phyloP scores from a whole-genome alignment of 2,329 filamentous ascomycete genomes.

The Alternaria longipes region DNA sequence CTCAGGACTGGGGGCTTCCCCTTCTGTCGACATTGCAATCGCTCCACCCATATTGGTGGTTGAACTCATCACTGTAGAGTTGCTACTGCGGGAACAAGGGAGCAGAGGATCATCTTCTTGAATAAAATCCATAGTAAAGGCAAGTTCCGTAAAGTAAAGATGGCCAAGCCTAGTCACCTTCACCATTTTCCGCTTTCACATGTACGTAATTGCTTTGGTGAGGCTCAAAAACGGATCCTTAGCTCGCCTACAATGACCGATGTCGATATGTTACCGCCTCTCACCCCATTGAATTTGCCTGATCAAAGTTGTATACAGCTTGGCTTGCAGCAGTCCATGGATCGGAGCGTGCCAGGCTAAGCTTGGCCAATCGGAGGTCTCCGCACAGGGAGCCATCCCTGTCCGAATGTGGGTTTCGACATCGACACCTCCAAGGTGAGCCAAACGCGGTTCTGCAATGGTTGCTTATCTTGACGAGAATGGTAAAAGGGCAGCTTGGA shows the following conservation, averaged over 20 bases:
- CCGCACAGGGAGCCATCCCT: background rate
- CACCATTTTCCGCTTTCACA: background rate
- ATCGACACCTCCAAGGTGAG: background rate
- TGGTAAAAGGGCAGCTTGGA: slow-evolving; percentile 3
- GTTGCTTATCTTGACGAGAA: slow-evolving; percentile 4
- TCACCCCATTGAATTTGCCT: slow-evolving; percentile 6
- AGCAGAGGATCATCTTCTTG: slow-evolving; percentile 1
- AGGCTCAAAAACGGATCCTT: background rate
- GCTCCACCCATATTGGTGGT: background rate
- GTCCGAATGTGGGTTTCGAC: slow-evolving; percentile 1
- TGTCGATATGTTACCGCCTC: slow-evolving; percentile 4
- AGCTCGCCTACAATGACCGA: background rate
- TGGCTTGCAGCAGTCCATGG: slow-evolving; percentile 13
- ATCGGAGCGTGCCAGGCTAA: slow-evolving; percentile 1
- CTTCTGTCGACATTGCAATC: background rate
- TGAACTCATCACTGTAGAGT: background rate
- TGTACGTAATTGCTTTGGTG: slow-evolving; percentile 10
- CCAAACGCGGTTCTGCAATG: slow-evolving; percentile 4
- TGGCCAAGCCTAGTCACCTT: background rate
- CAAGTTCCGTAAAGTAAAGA: background rate
- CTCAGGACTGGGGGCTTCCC: background rate
- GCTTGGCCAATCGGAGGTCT: slow-evolving; percentile 7
- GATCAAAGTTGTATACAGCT: slow-evolving; percentile 11
- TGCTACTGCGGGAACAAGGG: background rate
- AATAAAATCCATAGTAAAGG: background rate